Base-by-base conservation (phyloP, 163 green algal species). In the Scenedesmus sp. region DNA sequence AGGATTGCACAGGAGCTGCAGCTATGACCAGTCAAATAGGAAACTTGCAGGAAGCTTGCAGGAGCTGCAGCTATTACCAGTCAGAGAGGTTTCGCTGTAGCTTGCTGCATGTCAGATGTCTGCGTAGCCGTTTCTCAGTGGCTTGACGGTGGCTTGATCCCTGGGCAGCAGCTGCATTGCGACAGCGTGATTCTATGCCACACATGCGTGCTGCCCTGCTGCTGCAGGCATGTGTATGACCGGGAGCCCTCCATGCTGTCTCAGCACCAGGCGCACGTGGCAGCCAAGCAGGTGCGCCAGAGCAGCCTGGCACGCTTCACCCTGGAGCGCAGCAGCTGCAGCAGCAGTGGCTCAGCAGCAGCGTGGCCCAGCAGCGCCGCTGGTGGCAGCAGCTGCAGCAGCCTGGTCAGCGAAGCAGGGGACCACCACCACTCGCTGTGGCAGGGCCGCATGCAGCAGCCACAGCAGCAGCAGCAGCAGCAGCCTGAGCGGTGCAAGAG, bases 161-260 rank as follows among this genome's bases (percentile, higher is more conserved):
- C 34, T 46, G 34, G 34, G 34, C 34, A 46, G 34, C 34, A 46
- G 56, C 13, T 76, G 82, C 60, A 23, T 46, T 77, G 18, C 70
- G 46, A 15, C 70, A 79, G 70, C 70, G 2, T 79, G 4, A 46
- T 46, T 46, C 34, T 46, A 46, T 46, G 34, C 34, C 34, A 26
- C 4, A 23, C 70, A 46, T 34, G 18, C 67, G 5, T 34, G 12
- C 12, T 66, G 8, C 12, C n/a, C 56, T 3, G 8, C 9, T 5
- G 87, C 4, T 84, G 54, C 82, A 92, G 89, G 67, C 83, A 92
- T 54, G 83, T 90, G 26, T 92, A 92, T 74, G 89, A 92, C 23
- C 10, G 57, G 18, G 66, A 67, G 54, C 88, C 88, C 18, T 85
- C 20, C 18, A 92, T 73, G 18, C 54, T 92, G 12, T 92, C 88